A percentile compares a stretch with the other conserved stretches of the same genome.
Conservation (phyloP, 192 early-diverging fungal genomes). For the Endogone sp. region DNA sequence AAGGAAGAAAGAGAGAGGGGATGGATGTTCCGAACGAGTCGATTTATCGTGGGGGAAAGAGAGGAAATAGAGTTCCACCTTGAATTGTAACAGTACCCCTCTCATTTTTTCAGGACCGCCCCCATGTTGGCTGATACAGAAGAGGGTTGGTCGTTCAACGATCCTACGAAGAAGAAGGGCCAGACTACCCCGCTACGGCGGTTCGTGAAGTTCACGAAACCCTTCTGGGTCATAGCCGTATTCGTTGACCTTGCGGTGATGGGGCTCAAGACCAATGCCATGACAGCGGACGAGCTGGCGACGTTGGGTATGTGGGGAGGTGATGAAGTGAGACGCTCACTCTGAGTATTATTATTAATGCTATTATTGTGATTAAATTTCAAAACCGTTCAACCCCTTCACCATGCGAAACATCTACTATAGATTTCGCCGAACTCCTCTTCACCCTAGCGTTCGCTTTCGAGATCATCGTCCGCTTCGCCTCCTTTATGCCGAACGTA, state of each 20-base stretch:
- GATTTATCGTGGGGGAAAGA: neutral
- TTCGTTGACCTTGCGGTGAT: conserved; percentile 47
- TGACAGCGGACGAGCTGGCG: conserved; percentile 11
- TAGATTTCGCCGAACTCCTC: conserved; percentile 38
- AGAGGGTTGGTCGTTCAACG: conserved; percentile 26
- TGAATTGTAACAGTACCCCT: neutral
- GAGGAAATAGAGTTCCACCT: neutral
- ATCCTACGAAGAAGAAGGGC: conserved; percentile 2
- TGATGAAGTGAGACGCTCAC: too few species aligned
- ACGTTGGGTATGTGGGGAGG: conserved; percentile 23
- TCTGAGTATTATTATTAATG: too few species aligned
- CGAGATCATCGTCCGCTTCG: conserved; percentile 43
- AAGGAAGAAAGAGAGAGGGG: neutral
- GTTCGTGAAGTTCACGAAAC: conserved; percentile 20
- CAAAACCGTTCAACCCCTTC: too few species aligned
- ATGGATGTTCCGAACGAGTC: too few species aligned
- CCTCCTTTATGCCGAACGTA: conserved; percentile 22
- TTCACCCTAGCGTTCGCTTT: conserved; percentile 46
- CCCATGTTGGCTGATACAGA: conserved; percentile 26
- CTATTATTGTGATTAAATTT: too few species aligned
- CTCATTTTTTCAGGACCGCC: conserved; percentile 5
- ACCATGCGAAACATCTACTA: too few species aligned
- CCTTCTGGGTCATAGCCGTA: conserved; percentile 40
- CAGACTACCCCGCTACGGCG: neutral
- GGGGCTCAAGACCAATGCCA: conserved; percentile 32